Evolutionary conservation across 768 basidiomycete species (phyloP), one percentile per base, ranked within the genome.

Genomic region (Auricularia sp.): DNA sequence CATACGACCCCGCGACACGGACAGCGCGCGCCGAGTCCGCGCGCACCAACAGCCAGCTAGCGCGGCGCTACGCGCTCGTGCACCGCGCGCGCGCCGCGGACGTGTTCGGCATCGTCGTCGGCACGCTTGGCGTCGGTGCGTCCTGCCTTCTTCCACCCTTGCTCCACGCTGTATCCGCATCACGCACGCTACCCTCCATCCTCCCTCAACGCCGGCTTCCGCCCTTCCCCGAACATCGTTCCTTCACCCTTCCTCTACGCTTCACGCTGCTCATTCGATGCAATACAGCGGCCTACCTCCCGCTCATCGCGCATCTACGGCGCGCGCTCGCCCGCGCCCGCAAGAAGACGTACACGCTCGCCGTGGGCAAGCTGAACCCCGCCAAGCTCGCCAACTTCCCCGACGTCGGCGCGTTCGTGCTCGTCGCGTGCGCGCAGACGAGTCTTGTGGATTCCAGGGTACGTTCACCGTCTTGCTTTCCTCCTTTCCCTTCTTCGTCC

Each of bases 401-500:
- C 71, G 95, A 98, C 73, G 88, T 99, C 61, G 96, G 98, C 72
- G 96, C 94, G 70, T 98, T 94, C 71, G 88, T 98, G 18, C 81
- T 97, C 65, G 91, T 97, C 3, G 95, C 95, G 2, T 99, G 97
- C 74, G 89, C 89, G 0, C 95, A 99, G 73, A 96, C 96, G 69
- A 91, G 89, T 63, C 72, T 98, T 33, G 79, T 89, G 42, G 89
- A 91, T 29, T 29, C 29, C 29, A 29, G 29, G 2, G 29, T 29
- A 29, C 29, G 29, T 29, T 29, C 29, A 29, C 29, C 29, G 29
- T 29, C 29, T 69, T 7, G 61, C 64, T 29, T 61, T 42, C 37
- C 63, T n/a, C n/a, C 36, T 63, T 11, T 36, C 3, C n/a, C n/a
- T n/a, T n/a, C n/a, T n/a, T n/a, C n/a, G n/a, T n/a, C n/a, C n/a